These are phyloP conservation scores for Pseudogymnoascus verrucosus DNA, from an alignment of 2,329 filamentous ascomycete species.

Conservation along the genomic window DNA sequence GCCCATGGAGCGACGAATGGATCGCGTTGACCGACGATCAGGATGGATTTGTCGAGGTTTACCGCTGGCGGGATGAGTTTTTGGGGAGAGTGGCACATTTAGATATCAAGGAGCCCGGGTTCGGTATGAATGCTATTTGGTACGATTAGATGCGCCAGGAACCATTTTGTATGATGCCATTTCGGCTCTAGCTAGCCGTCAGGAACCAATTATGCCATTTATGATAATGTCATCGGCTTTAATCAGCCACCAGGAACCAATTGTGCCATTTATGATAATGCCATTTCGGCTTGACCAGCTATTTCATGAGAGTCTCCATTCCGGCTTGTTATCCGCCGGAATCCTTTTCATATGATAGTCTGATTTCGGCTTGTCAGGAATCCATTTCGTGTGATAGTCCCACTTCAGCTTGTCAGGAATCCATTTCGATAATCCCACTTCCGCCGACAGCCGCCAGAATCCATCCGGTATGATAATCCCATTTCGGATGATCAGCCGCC, in stretches of 20 bases:
- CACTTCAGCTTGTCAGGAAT: too few species aligned
- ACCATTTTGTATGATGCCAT: not conserved
- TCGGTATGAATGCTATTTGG: constrained; percentile 96
- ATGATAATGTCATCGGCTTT: not conserved
- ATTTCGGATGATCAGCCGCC: too few species aligned
- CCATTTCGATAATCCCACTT: too few species aligned
- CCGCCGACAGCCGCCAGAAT: too few species aligned
- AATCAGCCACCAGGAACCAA: not conserved
- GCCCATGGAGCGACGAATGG: constrained; percentile 81
- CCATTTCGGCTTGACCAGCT: not conserved
- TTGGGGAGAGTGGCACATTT: constrained; percentile 68
- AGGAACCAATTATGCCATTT: not conserved
- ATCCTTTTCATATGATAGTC: too few species aligned
- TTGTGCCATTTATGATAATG: not conserved
- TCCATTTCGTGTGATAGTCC: not conserved
- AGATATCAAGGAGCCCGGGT: constrained; percentile 77
- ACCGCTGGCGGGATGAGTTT: constrained; percentile 74
- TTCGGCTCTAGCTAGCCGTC: not conserved
- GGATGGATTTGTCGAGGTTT: constrained; percentile 80
- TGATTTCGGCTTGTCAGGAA: too few species aligned
- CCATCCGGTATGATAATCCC: too few species aligned
- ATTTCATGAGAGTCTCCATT: too few species aligned
- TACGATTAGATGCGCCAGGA: constrained; percentile 53
- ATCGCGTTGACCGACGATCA: constrained; percentile 85
- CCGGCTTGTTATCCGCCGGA: too few species aligned